Evolutionary conservation across 225 moss, liverwort and hornwort species (phyloP), one percentile per base, ranked within the genome.

Genomic region (Sphagnum tenellum): DNA sequence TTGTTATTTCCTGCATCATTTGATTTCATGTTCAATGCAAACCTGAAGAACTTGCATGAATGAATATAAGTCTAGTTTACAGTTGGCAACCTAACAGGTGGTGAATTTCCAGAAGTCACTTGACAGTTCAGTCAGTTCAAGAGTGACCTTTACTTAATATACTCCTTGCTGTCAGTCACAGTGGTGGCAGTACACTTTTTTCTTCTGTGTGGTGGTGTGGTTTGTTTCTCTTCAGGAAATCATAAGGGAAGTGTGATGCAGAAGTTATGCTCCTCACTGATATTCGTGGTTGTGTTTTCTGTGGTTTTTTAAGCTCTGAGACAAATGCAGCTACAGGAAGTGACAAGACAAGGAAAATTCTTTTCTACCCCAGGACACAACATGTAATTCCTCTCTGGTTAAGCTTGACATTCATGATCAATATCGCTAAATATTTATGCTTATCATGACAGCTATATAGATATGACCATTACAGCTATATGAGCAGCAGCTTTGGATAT

Each of bases 351-450:
- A 46, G 74, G 50, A 71, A 80, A 71, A 64, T 92, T 11, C 56
- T 88, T 5, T 89, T 88, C 73, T 86, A 89, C 72, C 94, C 91
- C n/a, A 78, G 67, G 74, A 75, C 88, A 68, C 79, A 81, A 49
- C 80, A 80, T 57, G 83, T 83, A 75, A 75, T 72, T 50, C 29
- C 29, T 62, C 10, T 47, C 50, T 46, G 3, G 14, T 13, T 5
- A 56, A 47, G 9, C 2, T 4, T 56, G 49, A n/a, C 5, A 46
- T 63, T 47, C 6, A 47, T 46, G 46, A 8, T 61, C 12, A 6
- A 61, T 46, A 5, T 44, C 60, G 45, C 46, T 46, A 0, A 7
- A 46, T 61, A 0, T 45, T 4, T 44, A 3, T 60, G 60, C 60
- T 29, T 29, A 1, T 29, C 29, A 29, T 29, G 29, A 29, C 29